A percentile compares a stretch with the other conserved stretches of the same genome.
These are phyloP conservation scores for Parastagonospora avenae DNA, from an alignment of 2,329 filamentous ascomycete species.

Conservation along the genomic window DNA sequence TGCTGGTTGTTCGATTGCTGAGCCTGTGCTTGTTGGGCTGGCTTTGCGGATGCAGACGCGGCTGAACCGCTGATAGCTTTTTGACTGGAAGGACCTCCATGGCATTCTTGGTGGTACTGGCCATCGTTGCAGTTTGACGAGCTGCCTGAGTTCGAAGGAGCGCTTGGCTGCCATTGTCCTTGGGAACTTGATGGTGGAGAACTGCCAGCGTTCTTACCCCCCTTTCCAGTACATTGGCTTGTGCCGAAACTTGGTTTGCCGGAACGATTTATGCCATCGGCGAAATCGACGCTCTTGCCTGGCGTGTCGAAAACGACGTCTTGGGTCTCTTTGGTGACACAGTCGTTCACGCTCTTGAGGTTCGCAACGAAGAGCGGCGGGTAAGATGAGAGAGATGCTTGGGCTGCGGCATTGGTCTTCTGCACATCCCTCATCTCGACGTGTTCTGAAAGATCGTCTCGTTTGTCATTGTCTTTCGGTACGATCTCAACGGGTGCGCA, in stretches of 20 bases:
- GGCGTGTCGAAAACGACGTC: slow-evolving; percentile 51
- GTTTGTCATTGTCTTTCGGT: slow-evolving; percentile 53
- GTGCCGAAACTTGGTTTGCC: slow-evolving; percentile 13
- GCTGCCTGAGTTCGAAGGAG: background rate
- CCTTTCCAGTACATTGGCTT: slow-evolving; percentile 25
- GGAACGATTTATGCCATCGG: slow-evolving; percentile 34
- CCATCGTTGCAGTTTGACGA: slow-evolving; percentile 12
- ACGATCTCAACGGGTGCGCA: slow-evolving; percentile 72
- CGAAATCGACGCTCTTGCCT: slow-evolving; percentile 49
- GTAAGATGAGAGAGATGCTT: slow-evolving; percentile 37
- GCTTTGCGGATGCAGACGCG: background rate
- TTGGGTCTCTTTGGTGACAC: slow-evolving; percentile 44
- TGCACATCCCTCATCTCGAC: slow-evolving; percentile 3
- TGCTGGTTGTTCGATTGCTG: background rate
- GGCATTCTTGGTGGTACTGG: slow-evolving; percentile 18
- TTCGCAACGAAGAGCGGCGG: slow-evolving; percentile 54
- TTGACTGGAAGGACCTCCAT: background rate
- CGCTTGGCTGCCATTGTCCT: slow-evolving; percentile 12
- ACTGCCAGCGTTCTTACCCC: slow-evolving; percentile 17
- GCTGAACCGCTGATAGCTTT: background rate
- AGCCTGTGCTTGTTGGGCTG: background rate
- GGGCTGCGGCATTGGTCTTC: slow-evolving; percentile 13
- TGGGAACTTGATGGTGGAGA: slow-evolving; percentile 3
- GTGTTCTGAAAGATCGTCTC: slow-evolving; percentile 58
- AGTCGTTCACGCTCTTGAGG: slow-evolving; percentile 48